Conservation (phyloP, 139 green algal species). For the Dunaliella sp. region DNA sequence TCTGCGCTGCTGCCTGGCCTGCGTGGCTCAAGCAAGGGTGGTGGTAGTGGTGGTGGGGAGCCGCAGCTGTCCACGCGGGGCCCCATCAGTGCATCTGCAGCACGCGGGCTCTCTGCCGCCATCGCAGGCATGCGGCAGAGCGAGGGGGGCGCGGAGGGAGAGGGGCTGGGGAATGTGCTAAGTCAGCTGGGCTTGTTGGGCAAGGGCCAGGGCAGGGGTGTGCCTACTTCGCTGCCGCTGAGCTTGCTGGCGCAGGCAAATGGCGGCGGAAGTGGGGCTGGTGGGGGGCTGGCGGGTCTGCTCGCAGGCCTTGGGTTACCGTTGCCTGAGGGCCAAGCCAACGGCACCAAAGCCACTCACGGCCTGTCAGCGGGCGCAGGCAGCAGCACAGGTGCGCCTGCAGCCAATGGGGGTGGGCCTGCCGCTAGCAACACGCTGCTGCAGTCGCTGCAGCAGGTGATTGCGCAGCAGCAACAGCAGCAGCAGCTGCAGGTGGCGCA, state of each 20-base stretch:
- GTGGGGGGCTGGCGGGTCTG: neutral
- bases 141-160: neutral
- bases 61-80: neutral
- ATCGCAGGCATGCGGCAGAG: neutral
- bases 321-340: neutral
- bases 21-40: neutral
- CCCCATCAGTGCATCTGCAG: neutral
- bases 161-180: neutral
- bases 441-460: neutral
- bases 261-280: too few species aligned
- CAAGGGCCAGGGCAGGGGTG: too few species aligned
- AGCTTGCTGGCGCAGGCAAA: too few species aligned
- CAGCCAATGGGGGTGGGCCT: neutral
- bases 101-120: neutral
- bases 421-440: neutral
- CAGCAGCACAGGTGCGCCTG: slow-evolving; percentile 1
- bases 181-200: neutral
- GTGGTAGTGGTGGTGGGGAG: neutral
- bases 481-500: slow-evolving; percentile 8
- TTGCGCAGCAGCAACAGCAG: neutral
- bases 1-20: too few species aligned
- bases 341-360: neutral
- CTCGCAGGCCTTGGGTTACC: neutral
- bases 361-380: neutral
- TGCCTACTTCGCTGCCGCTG: too few species aligned